These are phyloP conservation scores for Chrysanthemum lavandulifolium DNA, from an alignment of 129 eudicot genomes.

Conservation along the genomic window DNA sequence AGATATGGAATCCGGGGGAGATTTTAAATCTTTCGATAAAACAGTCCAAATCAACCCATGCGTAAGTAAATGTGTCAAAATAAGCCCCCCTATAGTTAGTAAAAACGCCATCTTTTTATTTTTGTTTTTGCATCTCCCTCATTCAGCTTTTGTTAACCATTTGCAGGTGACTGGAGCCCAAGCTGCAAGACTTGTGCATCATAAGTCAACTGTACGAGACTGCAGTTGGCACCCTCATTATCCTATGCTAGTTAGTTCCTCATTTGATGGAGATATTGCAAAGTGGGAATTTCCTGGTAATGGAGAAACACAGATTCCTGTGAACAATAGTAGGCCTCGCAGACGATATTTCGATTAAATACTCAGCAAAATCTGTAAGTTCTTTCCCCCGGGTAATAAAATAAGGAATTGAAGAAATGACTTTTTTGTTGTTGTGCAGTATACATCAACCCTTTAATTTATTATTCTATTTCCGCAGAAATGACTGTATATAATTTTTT, in stretches of 20 bases:
- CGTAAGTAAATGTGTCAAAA: no score
- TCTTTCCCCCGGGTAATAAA: background rate
- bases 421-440: constrained; percentile 22
- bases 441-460: background rate
- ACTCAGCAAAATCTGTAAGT: constrained; percentile 5
- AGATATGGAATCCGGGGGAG: no score
- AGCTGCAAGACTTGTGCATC: constrained; percentile 74
- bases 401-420: constrained; percentile 6
- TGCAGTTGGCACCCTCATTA: constrained; percentile 93
- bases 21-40: no score
- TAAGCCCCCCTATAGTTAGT: no score
- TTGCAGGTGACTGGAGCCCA: constrained; percentile 66
- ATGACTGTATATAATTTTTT: constrained; percentile 27
- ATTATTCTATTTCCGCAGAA: background rate
- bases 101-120: no score
- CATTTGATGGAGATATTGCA: constrained; percentile 81
- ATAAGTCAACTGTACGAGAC: constrained; percentile 75
- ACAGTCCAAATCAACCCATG: no score
- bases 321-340: constrained; percentile 22
- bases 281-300: constrained; percentile 79
- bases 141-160: background rate
- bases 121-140: no score
- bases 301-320: constrained; percentile 35
- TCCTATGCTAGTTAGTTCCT: constrained; percentile 87
- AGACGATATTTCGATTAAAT: constrained; percentile 37